phyloP scores from a whole-genome alignment of 805 yeast species.

The Osmozyma mogii region DNA sequence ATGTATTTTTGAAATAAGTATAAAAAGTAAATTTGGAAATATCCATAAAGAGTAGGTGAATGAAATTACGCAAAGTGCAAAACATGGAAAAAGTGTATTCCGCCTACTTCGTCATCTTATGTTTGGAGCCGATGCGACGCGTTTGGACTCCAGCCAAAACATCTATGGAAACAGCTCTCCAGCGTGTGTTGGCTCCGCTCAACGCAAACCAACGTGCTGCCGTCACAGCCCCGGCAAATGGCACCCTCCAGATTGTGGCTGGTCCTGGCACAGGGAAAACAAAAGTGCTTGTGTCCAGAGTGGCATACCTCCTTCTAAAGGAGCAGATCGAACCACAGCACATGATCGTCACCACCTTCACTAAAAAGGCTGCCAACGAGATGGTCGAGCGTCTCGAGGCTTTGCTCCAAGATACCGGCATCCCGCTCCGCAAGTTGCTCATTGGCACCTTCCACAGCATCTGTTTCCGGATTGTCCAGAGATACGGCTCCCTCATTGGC shows the following conservation, averaged over 20 bases:
- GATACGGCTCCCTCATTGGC: slow-evolving; percentile 46
- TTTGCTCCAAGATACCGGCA: slow-evolving; percentile 25
- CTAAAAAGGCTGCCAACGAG: slow-evolving; percentile 87
- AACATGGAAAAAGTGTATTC: neutral
- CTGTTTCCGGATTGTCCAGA: slow-evolving; percentile 52
- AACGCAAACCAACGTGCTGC: slow-evolving; percentile 38
- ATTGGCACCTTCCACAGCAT: slow-evolving; percentile 91
- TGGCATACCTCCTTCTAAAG: slow-evolving; percentile 55
- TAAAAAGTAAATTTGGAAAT: too few relatives aligned
- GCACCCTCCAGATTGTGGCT: slow-evolving; percentile 44
- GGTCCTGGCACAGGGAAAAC: slow-evolving; percentile 76
- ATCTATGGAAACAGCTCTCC: neutral
- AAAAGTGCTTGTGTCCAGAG: slow-evolving; percentile 70
- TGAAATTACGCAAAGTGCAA: neutral
- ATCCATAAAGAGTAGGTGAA: too few relatives aligned
- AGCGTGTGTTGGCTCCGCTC: slow-evolving; percentile 10
- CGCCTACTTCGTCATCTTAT: neutral
- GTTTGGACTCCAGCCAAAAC: slow-evolving; percentile 5
- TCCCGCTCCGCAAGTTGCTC: slow-evolving; percentile 39
- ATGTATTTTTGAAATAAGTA: too few relatives aligned
- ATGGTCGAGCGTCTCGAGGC: slow-evolving; percentile 54
- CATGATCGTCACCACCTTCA: slow-evolving; percentile 84
- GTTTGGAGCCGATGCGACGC: neutral
- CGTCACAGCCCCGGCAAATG: slow-evolving; percentile 30
- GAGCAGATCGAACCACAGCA: slow-evolving; percentile 48